Evolutionary conservation across 2,329 filamentous ascomycete genomes (phyloP), one percentile per base, ranked within the genome.

Genomic region (Colletotrichum simmondsii): DNA sequence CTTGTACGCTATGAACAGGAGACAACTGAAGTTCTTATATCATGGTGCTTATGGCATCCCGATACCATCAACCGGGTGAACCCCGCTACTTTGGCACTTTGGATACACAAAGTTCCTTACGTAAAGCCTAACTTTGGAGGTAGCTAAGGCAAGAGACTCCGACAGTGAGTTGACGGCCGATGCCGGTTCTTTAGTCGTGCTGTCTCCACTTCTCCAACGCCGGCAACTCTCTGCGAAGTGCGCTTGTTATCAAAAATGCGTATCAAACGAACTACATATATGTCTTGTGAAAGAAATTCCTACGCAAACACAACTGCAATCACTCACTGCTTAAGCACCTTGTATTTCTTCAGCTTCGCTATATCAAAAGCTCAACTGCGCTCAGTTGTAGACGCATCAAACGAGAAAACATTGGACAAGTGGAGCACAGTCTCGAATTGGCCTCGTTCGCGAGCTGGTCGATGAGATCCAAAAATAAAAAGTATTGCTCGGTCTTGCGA

Each of bases 11-110:
- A 10, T 6, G 19, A 5, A 11, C 4, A 6, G 42, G 22, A 62
- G 24, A 63, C 58, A 53, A 75, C 65, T 58, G 63, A 72, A 57
- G 52, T 62, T 19, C 28, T 58, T 32, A 10, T 16, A 58, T 32
- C 28, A n/a, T 57, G 7, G 28, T 56, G 7, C 49, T n/a, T 5
- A 24, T 30, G 11, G 16, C 16, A 26, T n/a, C 22, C 11, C n/a
- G 35, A 57, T 30, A 19, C 28, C 30, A 42, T 28, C 52, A 28
- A 37, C 2, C 8, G 30, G 61, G 26, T 42, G 16, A 70, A 72
- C 70, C 70, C 70, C 66, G 66, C 70, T 56, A 42, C 37, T 42
- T 19, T 42, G 16, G 37, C 14, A 19, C 37, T 42, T 42, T 42
- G 37, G 16, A 1, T 16, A 42, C 37, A 12, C 37, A 42, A 52